A percentile compares a stretch with the other conserved stretches of the same genome.
These are phyloP conservation scores for Syzygium syzygioides DNA, from an alignment of 441 rosid genomes.

Conservation along the genomic window DNA sequence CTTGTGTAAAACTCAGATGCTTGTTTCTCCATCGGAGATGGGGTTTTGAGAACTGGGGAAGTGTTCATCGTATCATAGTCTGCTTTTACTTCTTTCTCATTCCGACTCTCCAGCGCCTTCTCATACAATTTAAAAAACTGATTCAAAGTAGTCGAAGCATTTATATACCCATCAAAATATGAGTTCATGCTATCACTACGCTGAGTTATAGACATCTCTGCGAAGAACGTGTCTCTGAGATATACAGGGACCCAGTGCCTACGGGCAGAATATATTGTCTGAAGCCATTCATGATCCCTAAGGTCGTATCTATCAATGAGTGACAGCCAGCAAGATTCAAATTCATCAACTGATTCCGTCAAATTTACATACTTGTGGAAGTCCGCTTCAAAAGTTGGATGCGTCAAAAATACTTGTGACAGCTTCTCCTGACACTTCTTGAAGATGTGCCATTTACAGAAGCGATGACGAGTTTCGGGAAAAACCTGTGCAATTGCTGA, in stretches of 20 bases:
- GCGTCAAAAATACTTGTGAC: slow-evolving; percentile 19
- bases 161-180: slow-evolving; percentile 36
- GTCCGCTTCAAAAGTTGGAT: slow-evolving; percentile 30
- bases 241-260: slow-evolving; percentile 38
- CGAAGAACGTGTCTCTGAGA: slow-evolving; percentile 32
- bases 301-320: slow-evolving; percentile 32
- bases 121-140: slow-evolving; percentile 34
- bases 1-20: slow-evolving; percentile 31
- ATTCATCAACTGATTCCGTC: slow-evolving; percentile 27
- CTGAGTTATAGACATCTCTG: slow-evolving; percentile 29
- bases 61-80: slow-evolving; percentile 35
- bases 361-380: slow-evolving; percentile 31
- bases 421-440: slow-evolving; percentile 36
- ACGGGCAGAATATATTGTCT: slow-evolving; percentile 29
- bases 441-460: slow-evolving; percentile 37
- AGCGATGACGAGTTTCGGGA: slow-evolving; percentile 24
- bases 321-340: slow-evolving; percentile 35
- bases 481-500: slow-evolving; percentile 31
- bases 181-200: slow-evolving; percentile 31
- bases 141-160: slow-evolving; percentile 27
- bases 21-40: slow-evolving; percentile 40
- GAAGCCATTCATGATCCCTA: slow-evolving; percentile 36
- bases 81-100: slow-evolving; percentile 36
- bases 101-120: slow-evolving; percentile 29
- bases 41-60: slow-evolving; percentile 27